Conservation (phyloP, 345 rosid species). For the Populus ilicifolia region DNA sequence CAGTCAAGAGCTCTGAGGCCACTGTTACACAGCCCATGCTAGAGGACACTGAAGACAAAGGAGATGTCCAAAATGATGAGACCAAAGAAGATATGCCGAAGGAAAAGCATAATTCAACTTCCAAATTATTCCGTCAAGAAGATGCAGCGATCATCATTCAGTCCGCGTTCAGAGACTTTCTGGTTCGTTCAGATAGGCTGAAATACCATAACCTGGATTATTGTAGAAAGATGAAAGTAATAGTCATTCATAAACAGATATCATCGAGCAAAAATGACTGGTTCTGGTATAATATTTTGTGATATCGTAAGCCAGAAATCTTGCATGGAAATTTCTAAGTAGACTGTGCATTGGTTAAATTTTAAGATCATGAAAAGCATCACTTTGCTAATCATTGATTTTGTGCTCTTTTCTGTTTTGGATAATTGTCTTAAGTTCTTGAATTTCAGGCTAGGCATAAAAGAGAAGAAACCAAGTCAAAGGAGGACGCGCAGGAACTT, state of each 20-base stretch:
- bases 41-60: constrained; percentile 21
- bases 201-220: not conserved
- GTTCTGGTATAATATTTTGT: not conserved
- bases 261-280: not conserved
- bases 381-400: not conserved
- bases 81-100: constrained; percentile 22
- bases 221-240: not conserved
- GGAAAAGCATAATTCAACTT: constrained; percentile 45
- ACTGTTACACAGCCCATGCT: constrained; percentile 36
- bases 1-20: constrained; percentile 56
- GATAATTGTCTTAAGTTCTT: not conserved
- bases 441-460: constrained; percentile 40
- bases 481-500: constrained; percentile 22
- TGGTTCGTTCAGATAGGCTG: constrained; percentile 34
- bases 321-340: not conserved
- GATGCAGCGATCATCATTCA: constrained; percentile 80
- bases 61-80: constrained; percentile 29
- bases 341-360: not conserved
- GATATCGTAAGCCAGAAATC: not conserved
- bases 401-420: not conserved
- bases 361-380: not conserved
- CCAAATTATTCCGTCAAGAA: constrained; percentile 47
- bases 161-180: constrained; percentile 57
- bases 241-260: not conserved
- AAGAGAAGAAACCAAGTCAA: constrained; percentile 18